Evolutionary conservation across 2,329 filamentous ascomycete genomes (phyloP).

Genomic region (Celoporthe dispersa): DNA sequence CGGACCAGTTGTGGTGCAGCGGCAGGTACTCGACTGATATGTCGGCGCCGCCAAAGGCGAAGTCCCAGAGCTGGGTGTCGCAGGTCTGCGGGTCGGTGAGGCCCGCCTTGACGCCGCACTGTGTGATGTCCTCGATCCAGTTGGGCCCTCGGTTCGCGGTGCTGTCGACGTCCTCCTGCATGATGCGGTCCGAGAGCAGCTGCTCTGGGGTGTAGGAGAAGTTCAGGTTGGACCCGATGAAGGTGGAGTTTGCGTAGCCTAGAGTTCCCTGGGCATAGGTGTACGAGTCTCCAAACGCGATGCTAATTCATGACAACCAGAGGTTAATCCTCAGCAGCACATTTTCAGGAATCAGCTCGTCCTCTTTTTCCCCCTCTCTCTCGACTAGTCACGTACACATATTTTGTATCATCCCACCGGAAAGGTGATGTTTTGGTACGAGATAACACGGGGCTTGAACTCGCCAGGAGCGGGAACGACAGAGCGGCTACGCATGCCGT

Average conservation of each 20-base stretch:
- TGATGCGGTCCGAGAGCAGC: constrained; percentile 52
- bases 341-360: not conserved
- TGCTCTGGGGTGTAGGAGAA: constrained; percentile 48
- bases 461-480: not conserved
- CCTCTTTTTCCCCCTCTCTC: too few relatives aligned
- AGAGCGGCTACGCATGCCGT: constrained; percentile 10
- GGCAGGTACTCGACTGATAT: constrained; percentile 50
- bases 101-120: constrained; percentile 51
- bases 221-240: constrained; percentile 57
- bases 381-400: constrained; percentile 8
- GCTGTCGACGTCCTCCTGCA: constrained; percentile 53
- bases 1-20: constrained; percentile 55
- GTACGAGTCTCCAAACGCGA: constrained; percentile 56
- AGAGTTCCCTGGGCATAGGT: constrained; percentile 58
- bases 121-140: constrained; percentile 58
- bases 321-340: not conserved
- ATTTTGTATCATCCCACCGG: constrained; percentile 17
- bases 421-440: not conserved
- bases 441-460: not conserved
- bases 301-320: constrained; percentile 32
- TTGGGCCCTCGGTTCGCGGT: constrained; percentile 58
- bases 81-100: constrained; percentile 49
- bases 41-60: constrained; percentile 59
- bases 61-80: constrained; percentile 56
- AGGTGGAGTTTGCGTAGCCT: constrained; percentile 56